A percentile compares a stretch with the other conserved stretches of the same genome.
Evolutionary conservation across 2,329 filamentous ascomycete species (phyloP).

Genomic region (Ascochyta pisi): DNA sequence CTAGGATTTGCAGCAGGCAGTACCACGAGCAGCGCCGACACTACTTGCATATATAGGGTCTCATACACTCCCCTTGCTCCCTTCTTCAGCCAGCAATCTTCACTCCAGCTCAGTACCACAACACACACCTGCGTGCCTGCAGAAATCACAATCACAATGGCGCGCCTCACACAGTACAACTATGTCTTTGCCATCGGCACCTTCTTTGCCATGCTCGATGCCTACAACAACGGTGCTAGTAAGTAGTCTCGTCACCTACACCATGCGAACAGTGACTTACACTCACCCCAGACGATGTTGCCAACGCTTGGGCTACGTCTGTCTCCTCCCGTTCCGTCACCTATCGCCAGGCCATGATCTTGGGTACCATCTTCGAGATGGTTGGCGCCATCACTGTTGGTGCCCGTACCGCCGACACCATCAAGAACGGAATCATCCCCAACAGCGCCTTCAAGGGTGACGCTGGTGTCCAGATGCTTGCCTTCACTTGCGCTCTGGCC

Average conservation of each 20-base stretch:
- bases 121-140: slow-evolving; percentile 23
- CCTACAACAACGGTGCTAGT: slow-evolving; percentile 82
- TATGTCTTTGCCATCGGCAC: slow-evolving; percentile 80
- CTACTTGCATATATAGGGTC: slow-evolving; percentile 30
- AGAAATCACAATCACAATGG: slow-evolving; percentile 25
- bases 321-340: slow-evolving; percentile 80
- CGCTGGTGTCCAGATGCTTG: slow-evolving; percentile 59
- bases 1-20: slow-evolving; percentile 10
- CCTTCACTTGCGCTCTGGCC: slow-evolving; percentile 65
- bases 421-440: slow-evolving; percentile 73
- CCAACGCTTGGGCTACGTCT: slow-evolving; percentile 82
- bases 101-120: slow-evolving; percentile 19
- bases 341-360: slow-evolving; percentile 66
- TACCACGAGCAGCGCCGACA: slow-evolving; percentile 21
- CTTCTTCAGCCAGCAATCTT: slow-evolving; percentile 27
- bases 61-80: slow-evolving; percentile 17
- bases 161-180: slow-evolving; percentile 57
- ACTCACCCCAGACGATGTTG: slow-evolving; percentile 72
- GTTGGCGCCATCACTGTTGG: slow-evolving; percentile 54
- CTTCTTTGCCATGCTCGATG: slow-evolving; percentile 76
- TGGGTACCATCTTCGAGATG: slow-evolving; percentile 58
- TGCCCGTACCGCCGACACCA: slow-evolving; percentile 70
- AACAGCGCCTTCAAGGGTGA: slow-evolving; percentile 54
- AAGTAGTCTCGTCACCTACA: slow-evolving; percentile 46
- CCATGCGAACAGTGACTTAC: slow-evolving; percentile 14